Base-by-base conservation (phyloP, 352 stramenopile species). In the Phytophthora ohioensis region DNA sequence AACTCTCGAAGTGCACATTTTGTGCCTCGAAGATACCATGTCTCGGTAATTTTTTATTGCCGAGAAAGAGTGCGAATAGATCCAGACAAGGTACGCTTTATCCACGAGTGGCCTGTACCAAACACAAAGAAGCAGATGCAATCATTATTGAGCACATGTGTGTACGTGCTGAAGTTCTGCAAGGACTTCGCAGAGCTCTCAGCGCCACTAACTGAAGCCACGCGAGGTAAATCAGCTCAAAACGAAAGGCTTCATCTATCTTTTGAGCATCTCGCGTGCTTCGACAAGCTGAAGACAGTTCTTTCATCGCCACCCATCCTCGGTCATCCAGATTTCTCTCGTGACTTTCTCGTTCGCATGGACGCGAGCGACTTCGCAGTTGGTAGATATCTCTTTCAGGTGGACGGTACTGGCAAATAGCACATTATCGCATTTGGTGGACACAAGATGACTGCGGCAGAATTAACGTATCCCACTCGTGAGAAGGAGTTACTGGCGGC, bases 391-490 rank as follows among this genome's bases (percentile, higher is more conserved):
- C 12, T 45, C 6, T 45, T 45, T 45, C 39, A 45, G 10, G 1
- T 45, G 6, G 35, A 34, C 5, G 51, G 21, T 6, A 32, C 55
- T 42, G 60, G 51, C 15, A 31, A 41, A 1, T 38, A 67, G 21
- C 32, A 8, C 9, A 48, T 60, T 36, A 60, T 67, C 13, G 49
- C 60, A 5, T 67, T 53, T 34, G 59, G 48, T 12, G 39, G 59
- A 2, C 36, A 30, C 2, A 11, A 45, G 12, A 45, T 45, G 39
- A 45, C 39, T 4, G 15, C 39, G 13, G 39, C 49, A 31, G 39
- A 67, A n/a, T 34, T 17, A 10, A 51, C 60, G 15, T 60, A 49
- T 31, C 48, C 39, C 9, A 60, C 41, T 8, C 35, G 52, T 8
- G 34, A 58, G 21, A 58, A 58, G 35, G 52, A 58, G 3, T 11